Base-by-base conservation (phyloP, 208 protist species). In the Porcisia hertigi region DNA sequence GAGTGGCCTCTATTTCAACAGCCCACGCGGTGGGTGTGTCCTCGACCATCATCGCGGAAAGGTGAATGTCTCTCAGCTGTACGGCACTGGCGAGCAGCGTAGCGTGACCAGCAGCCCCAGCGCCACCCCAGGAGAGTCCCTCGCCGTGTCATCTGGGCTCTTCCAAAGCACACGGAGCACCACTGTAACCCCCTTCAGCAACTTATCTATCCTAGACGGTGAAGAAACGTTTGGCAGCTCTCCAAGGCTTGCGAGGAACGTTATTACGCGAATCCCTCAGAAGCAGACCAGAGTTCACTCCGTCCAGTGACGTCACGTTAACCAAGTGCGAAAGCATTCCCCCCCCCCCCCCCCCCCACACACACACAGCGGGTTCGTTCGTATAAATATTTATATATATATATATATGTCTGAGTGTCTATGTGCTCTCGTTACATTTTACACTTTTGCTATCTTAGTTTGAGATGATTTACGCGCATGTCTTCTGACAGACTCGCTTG, bases 21-120 rank as follows among this genome's bases (percentile, higher is more conserved):
- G 23, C 18, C 7, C 43, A 45, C 16, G 63, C 16, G 43, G 69
- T 23, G 71, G 53, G 34, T 81, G 70, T 5, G 55, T 34, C 0
- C 63, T 81, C 16, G 73, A 60, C 34, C 55, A 58, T 6, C 77
- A 81, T 54, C 77, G 77, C 45, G 23, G 71, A 23, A 81, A 77
- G 52, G 1, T 81, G 16, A 76, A 81, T 57, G 72, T 73, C 5
- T 39, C 71, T 58, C 60, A 77, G 23, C 53, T 81, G 16, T 76
- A 81, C 76, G 71, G 76, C 30, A 41, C 20, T n/a, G 65, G 73
- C 14, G 71, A 76, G 0, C 18, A 55, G 3, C 36, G 39, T 0
- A 45, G 49, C 0, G 0, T 6, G 16, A 6, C n/a, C 16, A 53
- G 12, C 23, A 64, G 53, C 14, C 71, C 12, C 39, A 36, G 30